Base-by-base conservation (phyloP, 176 grass and related monocot genomes). In the Echinochloa phyllopogon region DNA sequence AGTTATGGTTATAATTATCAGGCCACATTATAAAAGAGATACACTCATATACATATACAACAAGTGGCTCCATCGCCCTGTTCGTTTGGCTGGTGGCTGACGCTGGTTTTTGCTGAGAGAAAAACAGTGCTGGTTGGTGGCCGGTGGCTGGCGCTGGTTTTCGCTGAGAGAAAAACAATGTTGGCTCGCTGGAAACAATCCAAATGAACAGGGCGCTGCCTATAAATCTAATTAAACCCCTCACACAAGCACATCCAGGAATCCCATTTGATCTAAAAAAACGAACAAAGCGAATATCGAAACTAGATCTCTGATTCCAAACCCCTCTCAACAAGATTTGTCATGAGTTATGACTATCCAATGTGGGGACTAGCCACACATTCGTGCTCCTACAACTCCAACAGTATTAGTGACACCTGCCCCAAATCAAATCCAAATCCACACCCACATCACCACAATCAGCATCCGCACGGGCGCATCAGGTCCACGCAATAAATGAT, bases 401-500 rank as follows among this genome's bases (percentile, higher is more conserved):
- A 0, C 63, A 39, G 0, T 47, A 53, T 68, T 6, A 53, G n/a
- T 10, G 8, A 67, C 77, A 65, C 17, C 77, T 23, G 0, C 17
- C 6, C 29, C 11, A 6, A 78, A n/a, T 16, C 10, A 55, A 69
- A 37, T 25, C 42, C 10, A 47, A 78, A 70, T 42, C 74, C 20
- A 70, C 21, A 62, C 1, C 17, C 10, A 27, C 27, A 64, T 63
- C 24, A 3, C 18, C 9, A 65, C 42, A 38, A 10, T 8, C 51
- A 37, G 52, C 6, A 5, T 23, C 57, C 2, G 17, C 53, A 51
- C 16, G 24, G 40, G 15, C 38, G 14, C 81, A 57, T 74, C 66
- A 83, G 21, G 6, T 8, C 48, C 63, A 85, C 75, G 29, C 29
- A 52, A 79, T 59, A 67, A 71, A 78, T 63, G 55, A 85, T 65